Conservation (phyloP, 202 grass and related monocot genomes). For the Brachypodium distachyon region DNA sequence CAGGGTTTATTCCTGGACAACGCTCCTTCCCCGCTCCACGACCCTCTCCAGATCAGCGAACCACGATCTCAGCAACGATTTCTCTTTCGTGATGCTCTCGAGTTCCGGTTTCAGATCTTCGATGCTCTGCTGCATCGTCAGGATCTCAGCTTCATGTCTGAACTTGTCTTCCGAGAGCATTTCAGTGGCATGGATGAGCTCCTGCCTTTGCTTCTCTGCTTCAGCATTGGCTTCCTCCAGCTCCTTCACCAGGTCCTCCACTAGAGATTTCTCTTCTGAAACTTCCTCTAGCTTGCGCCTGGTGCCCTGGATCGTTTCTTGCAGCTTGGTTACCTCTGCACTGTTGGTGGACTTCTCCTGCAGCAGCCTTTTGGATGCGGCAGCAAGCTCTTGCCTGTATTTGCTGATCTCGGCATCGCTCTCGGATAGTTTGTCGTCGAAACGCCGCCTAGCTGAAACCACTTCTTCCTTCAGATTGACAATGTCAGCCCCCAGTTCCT, state of each 20-base stretch:
- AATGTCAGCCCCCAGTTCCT: conserved; percentile 39
- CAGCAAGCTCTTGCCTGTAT: conserved; percentile 42
- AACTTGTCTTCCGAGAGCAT: conserved; percentile 65
- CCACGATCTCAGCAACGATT: conserved; percentile 29
- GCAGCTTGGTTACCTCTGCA: conserved; percentile 20
- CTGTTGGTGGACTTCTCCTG: conserved; percentile 37
- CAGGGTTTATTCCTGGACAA: not conserved
- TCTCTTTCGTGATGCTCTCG: conserved; percentile 36
- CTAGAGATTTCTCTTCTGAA: conserved; percentile 35
- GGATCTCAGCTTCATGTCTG: conserved; percentile 49
- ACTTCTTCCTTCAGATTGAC: conserved; percentile 40
- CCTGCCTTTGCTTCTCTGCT: conserved; percentile 40
- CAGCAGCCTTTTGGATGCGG: conserved; percentile 31
- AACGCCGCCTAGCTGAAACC: conserved; percentile 16
- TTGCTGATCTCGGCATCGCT: conserved; percentile 37
- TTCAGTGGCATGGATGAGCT: conserved; percentile 30
- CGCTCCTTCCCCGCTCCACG: conserved; percentile 27
- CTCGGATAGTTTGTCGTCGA: conserved; percentile 23
- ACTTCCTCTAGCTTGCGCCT: conserved; percentile 31
- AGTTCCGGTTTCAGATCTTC: conserved; percentile 41
- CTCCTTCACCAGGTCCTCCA: conserved; percentile 21
- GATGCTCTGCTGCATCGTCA: conserved; percentile 34
- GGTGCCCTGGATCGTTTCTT: conserved; percentile 25
- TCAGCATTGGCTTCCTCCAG: conserved; percentile 28
- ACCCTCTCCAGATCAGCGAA: conserved; percentile 45